phyloP scores from a whole-genome alignment of 1,139 yeast species.

The Taphrina flavorubra region DNA sequence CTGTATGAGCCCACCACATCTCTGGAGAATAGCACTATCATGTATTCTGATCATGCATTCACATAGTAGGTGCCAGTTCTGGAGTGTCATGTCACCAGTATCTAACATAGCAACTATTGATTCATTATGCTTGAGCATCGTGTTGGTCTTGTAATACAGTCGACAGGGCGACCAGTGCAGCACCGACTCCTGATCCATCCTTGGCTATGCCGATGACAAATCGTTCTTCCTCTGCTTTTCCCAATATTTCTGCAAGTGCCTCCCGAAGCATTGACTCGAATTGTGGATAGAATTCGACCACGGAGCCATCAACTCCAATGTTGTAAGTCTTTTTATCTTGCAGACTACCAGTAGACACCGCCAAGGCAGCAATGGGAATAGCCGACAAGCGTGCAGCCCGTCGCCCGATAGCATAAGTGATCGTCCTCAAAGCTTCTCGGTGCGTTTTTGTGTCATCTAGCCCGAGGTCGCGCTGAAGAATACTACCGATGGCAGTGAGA shows the following conservation, averaged over 20 bases:
- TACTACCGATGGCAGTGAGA: slow-evolving; percentile 64
- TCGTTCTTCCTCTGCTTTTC: slow-evolving; percentile 72
- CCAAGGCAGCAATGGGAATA: slow-evolving; percentile 82
- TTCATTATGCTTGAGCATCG: neutral
- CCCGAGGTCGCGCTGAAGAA: slow-evolving; percentile 48
- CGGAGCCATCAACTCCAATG: slow-evolving; percentile 93
- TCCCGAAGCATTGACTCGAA: slow-evolving; percentile 76
- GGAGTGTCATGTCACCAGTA: neutral
- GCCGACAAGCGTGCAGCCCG: slow-evolving; percentile 88
- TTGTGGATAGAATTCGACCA: slow-evolving; percentile 89
- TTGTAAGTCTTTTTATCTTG: slow-evolving; percentile 69
- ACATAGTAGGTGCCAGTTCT: too few relatives aligned
- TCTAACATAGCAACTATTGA: too few relatives aligned
- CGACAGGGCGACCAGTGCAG: slow-evolving; percentile 80
- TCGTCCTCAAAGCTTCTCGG: slow-evolving; percentile 68
- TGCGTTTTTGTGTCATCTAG: slow-evolving; percentile 62
- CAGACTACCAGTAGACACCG: slow-evolving; percentile 63
- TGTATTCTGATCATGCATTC: too few relatives aligned
- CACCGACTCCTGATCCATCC: slow-evolving; percentile 97
- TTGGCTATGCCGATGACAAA: slow-evolving; percentile 79
- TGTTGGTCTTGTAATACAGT: slow-evolving; percentile 45
- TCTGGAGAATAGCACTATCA: too few relatives aligned
- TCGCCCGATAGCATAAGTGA: slow-evolving; percentile 77
- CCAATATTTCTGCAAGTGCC: slow-evolving; percentile 62
- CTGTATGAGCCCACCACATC: too few relatives aligned